Evolutionary conservation across 2,329 filamentous ascomycete species (phyloP).

Genomic region (Davidsoniella virescens): DNA sequence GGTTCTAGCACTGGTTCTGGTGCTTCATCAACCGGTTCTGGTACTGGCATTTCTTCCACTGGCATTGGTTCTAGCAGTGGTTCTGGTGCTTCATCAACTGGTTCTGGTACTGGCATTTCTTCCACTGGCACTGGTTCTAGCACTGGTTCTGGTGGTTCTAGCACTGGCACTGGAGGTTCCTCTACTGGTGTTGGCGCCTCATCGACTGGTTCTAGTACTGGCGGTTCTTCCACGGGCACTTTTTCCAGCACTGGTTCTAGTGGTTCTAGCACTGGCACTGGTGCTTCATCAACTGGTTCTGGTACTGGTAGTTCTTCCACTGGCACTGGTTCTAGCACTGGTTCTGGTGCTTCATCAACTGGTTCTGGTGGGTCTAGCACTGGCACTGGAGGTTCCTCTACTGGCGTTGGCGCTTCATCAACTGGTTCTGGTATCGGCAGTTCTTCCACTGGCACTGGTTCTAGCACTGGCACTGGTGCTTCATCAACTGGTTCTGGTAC

Average conservation of each 20-base stretch:
- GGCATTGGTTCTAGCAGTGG: neutral
- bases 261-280: neutral
- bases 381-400: neutral
- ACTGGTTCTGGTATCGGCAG: neutral
- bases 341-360: neutral
- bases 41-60: neutral
- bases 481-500: neutral
- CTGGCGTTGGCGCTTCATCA: neutral
- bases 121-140: neutral
- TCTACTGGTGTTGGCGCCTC: neutral
- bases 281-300: neutral
- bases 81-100: neutral
- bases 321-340: neutral
- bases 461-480: neutral
- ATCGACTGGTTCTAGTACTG: neutral
- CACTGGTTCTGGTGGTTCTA: neutral
- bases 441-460: conserved; percentile 3
- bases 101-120: neutral
- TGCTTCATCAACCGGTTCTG: neutral
- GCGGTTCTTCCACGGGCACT: neutral
- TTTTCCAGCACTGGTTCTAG: neutral
- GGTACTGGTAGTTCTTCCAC: neutral
- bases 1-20: neutral
- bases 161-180: neutral
- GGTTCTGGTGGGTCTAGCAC: neutral